Conservation (phyloP, 306 rosid species). For the Fragaria vesca region DNA sequence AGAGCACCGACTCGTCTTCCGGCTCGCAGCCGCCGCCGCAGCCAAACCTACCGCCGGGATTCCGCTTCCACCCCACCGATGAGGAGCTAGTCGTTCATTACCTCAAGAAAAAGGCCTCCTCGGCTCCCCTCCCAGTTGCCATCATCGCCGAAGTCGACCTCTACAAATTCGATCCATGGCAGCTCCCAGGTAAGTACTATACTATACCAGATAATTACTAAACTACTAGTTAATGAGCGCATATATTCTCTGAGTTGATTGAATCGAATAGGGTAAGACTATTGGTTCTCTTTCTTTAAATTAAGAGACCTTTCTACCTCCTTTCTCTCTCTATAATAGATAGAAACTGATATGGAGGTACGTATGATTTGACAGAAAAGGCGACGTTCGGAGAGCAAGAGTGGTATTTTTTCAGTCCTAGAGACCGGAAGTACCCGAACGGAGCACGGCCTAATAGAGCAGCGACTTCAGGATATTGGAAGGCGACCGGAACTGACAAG, state of each 20-base stretch:
- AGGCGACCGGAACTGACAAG: slow-evolving; percentile 95
- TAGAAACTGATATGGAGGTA: not conserved
- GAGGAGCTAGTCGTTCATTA: slow-evolving; percentile 95
- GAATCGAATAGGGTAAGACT: not conserved
- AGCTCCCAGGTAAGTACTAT: slow-evolving; percentile 64
- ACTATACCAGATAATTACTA: not conserved
- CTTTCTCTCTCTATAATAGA: not conserved
- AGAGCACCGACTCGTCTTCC: slow-evolving; percentile 76
- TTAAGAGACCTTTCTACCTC: not conserved
- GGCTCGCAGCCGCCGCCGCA: slow-evolving; percentile 44
- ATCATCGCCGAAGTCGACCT: slow-evolving; percentile 92
- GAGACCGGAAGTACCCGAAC: slow-evolving; percentile 96
- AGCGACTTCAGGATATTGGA: slow-evolving; percentile 95
- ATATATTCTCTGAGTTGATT: not conserved
- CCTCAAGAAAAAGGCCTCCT: slow-evolving; percentile 70
- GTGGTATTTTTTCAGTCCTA: slow-evolving; percentile 93
- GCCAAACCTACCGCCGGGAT: slow-evolving; percentile 89
- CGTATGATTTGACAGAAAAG: slow-evolving; percentile 31
- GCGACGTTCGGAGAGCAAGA: slow-evolving; percentile 91
- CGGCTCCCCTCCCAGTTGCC: slow-evolving; percentile 69
- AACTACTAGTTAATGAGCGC: too few relatives aligned
- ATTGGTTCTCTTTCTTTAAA: not conserved
- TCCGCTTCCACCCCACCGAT: slow-evolving; percentile 95
- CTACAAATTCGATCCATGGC: slow-evolving; percentile 97
- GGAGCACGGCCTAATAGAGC: slow-evolving; percentile 95